Evolutionary conservation across 2,329 filamentous ascomycete species (phyloP).

Genomic region (Cladophialophora immunda): DNA sequence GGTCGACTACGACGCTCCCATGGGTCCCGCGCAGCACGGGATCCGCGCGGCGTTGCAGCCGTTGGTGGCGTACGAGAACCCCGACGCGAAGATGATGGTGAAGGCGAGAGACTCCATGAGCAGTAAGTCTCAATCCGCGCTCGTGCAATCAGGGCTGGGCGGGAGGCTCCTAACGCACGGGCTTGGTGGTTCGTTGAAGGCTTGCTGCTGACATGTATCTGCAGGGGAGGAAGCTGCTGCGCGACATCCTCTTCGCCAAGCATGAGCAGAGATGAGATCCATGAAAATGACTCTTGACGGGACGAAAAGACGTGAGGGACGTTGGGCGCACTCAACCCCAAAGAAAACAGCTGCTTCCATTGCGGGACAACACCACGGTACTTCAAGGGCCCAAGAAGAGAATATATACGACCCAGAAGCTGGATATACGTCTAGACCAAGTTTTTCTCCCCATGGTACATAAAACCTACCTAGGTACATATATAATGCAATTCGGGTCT

Average conservation of each 20-base stretch:
- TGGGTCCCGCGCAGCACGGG: conserved; percentile 22
- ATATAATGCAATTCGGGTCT: too few relatives aligned
- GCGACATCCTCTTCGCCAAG: conserved; percentile 26
- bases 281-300: not conserved
- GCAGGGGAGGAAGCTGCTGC: conserved; percentile 26
- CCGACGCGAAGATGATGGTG: conserved; percentile 26
- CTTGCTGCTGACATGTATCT: not conserved
- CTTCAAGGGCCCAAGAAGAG: too few relatives aligned
- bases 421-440: not conserved
- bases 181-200: not conserved
- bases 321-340: not conserved
- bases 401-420: too few relatives aligned
- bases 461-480: too few relatives aligned
- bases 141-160: not conserved
- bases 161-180: not conserved
- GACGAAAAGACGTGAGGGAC: not conserved
- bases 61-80: conserved; percentile 28
- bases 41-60: conserved; percentile 28
- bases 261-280: conserved; percentile 13
- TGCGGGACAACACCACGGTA: too few relatives aligned
- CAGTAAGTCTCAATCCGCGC: conserved; percentile 23
- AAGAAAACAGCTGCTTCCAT: not conserved
- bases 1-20: conserved; percentile 61
- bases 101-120: conserved; percentile 27
- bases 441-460: not conserved